Evolutionary conservation across 495 filamentous ascomycete genomes (phyloP), one percentile per base, ranked within the genome.

Genomic region (Venustampulla echinocandica): DNA sequence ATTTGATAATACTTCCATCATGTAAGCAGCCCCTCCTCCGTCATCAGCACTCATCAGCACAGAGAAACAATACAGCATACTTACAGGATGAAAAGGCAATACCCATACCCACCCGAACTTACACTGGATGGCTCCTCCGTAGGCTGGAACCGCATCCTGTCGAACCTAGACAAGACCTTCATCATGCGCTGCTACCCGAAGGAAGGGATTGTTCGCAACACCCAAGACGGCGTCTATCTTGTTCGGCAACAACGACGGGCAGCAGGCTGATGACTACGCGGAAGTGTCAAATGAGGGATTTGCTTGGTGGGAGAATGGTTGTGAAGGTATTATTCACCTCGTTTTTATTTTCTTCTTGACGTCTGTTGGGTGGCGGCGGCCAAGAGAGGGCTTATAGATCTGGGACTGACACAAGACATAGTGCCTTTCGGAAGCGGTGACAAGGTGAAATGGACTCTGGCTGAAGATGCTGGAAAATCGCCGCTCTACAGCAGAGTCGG

Each of bases 1-100:
- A 10, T 56, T 43, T 24, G 53, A 56, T 28, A 23, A 13, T 9
- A 30, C 34, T n/a, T 56, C 53, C n/a, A 56, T 56, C 44, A 56
- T 56, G 47, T 42, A 47, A 39, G 44, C 17, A 13, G 25, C 24
- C 11, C n/a, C 19, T 44, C 40, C 22, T 19, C 15, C 9, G 40
- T 23, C 22, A 43, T 5, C 18, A 25, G 27, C 13, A 3, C 40
- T 43, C 15, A 14, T 27, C 24, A 25, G 20, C 21, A 28, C 40
- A 27, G 20, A 25, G 27, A 30, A 30, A 30, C 27, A 30, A 30
- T 30, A 30, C 6, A 30, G 27, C 27, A 30, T 30, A 30, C 27
- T 30, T 30, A 30, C 27, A 30, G 14, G 34, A 34, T 33, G 7
- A 33, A 44, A 17, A 47, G 33, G 51, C 34, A 48, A 22, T 56